These are phyloP conservation scores for Botrytis fabae DNA, from an alignment of 2,329 filamentous ascomycete genomes.

Conservation along the genomic window DNA sequence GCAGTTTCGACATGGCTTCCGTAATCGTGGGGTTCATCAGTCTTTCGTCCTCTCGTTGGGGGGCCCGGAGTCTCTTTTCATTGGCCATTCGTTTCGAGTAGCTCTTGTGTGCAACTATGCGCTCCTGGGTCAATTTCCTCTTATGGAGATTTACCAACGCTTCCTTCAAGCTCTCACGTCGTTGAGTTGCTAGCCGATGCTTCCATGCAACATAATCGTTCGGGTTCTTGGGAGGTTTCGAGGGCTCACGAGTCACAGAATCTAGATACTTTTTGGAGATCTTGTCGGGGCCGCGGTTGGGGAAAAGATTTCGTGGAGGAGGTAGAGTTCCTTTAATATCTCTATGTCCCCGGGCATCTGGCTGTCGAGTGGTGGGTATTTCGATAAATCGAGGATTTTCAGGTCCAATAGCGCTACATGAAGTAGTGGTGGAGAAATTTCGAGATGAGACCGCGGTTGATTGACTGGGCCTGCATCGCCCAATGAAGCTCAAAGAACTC, in stretches of 20 bases:
- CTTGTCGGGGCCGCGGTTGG: conserved; percentile 59
- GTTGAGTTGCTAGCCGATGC: conserved; percentile 66
- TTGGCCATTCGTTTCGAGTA: conserved; percentile 50
- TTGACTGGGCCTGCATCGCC: conserved; percentile 36
- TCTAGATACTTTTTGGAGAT: conserved; percentile 60
- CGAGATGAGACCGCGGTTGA: conserved; percentile 38
- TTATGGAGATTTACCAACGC: conserved; percentile 69
- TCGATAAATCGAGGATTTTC: conserved; percentile 88
- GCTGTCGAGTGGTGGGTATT: conserved; percentile 72
- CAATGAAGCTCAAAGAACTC: conserved; percentile 38
- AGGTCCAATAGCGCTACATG: conserved; percentile 61
- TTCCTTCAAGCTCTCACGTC: conserved; percentile 70
- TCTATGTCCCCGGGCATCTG: conserved; percentile 46
- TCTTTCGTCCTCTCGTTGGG: conserved; percentile 73
- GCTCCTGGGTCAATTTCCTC: conserved; percentile 57
- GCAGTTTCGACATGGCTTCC: conserved; percentile 49
- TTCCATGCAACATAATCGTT: conserved; percentile 58
- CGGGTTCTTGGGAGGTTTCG: conserved; percentile 28
- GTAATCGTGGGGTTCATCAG: conserved; percentile 70
- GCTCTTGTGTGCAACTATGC: conserved; percentile 44
- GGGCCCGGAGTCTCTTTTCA: conserved; percentile 55
- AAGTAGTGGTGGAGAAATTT: conserved; percentile 49
- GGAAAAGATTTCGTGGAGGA: conserved; percentile 78
- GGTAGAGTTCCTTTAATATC: conserved; percentile 76
- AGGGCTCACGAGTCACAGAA: conserved; percentile 57